phyloP scores from a whole-genome alignment of 2,329 filamentous ascomycete species.

The Hypoxylon sp. region DNA sequence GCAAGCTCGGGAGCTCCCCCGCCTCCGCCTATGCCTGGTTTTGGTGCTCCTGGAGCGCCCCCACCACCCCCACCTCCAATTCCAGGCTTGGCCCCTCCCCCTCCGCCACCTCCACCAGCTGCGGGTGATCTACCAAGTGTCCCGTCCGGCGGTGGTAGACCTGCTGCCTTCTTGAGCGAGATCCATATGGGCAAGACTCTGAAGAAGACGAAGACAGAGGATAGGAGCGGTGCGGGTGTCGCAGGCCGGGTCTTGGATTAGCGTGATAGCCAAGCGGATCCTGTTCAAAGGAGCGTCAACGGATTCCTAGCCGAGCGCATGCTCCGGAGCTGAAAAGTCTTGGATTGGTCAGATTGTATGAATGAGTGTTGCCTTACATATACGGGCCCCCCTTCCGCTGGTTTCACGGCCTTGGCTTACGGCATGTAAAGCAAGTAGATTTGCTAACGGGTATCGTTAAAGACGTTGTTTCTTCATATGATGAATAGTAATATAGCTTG shows the following conservation, averaged over 20 bases:
- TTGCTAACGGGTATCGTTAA: slow-evolving; percentile 25
- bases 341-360: slow-evolving; percentile 42
- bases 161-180: slow-evolving; percentile 79
- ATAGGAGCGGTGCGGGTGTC: slow-evolving; percentile 78
- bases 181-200: slow-evolving; percentile 85
- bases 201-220: slow-evolving; percentile 90
- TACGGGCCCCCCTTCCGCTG: slow-evolving; percentile 6
- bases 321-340: slow-evolving; percentile 14
- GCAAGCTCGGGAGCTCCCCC: slow-evolving; percentile 52
- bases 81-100: slow-evolving; percentile 57
- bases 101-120: slow-evolving; percentile 62
- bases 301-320: neutral
- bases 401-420: slow-evolving; percentile 21
- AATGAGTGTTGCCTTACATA: slow-evolving; percentile 35
- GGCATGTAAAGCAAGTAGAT: slow-evolving; percentile 21
- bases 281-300: slow-evolving; percentile 2
- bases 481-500: slow-evolving; percentile 31
- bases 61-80: slow-evolving; percentile 62
- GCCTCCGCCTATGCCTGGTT: slow-evolving; percentile 56
- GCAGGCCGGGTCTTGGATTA: slow-evolving; percentile 81
- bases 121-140: slow-evolving; percentile 61
- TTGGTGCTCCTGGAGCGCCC: slow-evolving; percentile 56
- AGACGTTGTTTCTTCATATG: slow-evolving; percentile 22
- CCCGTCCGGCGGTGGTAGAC: slow-evolving; percentile 62
- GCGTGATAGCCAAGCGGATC: slow-evolving; percentile 7